Evolutionary conservation across 2,329 filamentous ascomycete genomes (phyloP).

Genomic region (Pestalotiopsis sp.): DNA sequence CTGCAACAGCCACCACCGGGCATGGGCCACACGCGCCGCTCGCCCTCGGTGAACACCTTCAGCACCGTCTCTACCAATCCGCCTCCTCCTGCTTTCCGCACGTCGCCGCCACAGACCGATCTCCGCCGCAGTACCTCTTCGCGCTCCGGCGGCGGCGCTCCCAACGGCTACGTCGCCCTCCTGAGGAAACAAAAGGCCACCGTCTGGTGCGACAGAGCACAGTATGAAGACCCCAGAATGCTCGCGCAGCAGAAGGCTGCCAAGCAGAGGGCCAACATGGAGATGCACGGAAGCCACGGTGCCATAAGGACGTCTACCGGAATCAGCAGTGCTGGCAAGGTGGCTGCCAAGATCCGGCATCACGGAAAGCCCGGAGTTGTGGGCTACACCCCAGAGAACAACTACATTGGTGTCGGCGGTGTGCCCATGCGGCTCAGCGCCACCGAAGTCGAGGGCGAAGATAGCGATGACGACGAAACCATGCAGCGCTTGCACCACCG

Average conservation of each 20-base stretch:
- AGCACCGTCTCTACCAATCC: constrained; percentile 73
- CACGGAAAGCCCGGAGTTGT: constrained; percentile 80
- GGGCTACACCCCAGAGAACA: constrained; percentile 76
- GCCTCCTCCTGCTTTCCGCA: constrained; percentile 60
- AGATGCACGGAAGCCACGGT: constrained; percentile 69
- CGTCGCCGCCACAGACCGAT: constrained; percentile 54
- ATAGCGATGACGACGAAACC: constrained; percentile 74
- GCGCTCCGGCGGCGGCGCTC: constrained; percentile 64
- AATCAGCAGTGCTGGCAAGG: constrained; percentile 63
- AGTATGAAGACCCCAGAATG: constrained; percentile 86
- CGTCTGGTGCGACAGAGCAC: constrained; percentile 95
- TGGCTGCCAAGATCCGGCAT: constrained; percentile 85
- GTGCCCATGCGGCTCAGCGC: constrained; percentile 91
- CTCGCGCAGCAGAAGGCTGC: constrained; percentile 83
- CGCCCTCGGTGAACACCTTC: constrained; percentile 69
- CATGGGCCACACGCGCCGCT: constrained; percentile 50
- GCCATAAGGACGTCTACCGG: constrained; percentile 64
- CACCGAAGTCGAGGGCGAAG: constrained; percentile 91
- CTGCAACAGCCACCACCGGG: constrained; percentile 36
- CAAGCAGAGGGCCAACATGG: constrained; percentile 82
- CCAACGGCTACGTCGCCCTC: constrained; percentile 89
- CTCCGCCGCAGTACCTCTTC: constrained; percentile 80
- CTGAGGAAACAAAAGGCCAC: constrained; percentile 97
- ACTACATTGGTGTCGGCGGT: constrained; percentile 74
- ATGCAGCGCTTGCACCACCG: constrained; percentile 63